Conservation (phyloP, 2,329 filamentous ascomycete genomes). For the Arthrobotrys sphaeroides region DNA sequence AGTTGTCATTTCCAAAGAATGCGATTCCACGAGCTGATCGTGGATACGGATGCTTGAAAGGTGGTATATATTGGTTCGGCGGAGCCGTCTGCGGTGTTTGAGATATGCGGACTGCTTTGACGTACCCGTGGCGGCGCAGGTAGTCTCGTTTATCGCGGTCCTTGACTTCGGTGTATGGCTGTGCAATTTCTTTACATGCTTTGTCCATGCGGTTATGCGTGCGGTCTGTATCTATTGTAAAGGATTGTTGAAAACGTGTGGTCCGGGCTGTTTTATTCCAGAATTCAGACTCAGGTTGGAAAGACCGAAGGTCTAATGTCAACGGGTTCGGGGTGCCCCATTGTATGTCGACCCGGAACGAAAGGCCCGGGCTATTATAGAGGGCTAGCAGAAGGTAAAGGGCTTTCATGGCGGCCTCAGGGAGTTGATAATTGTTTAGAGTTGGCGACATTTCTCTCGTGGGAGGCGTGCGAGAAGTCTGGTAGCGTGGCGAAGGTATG, state of each 20-base stretch:
- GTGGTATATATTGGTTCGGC: slow-evolving; percentile 7
- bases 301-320: slow-evolving; percentile 40
- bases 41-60: slow-evolving; percentile 34
- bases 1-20: slow-evolving; percentile 41
- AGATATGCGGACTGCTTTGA: slow-evolving; percentile 50
- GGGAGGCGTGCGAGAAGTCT: neutral
- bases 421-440: neutral
- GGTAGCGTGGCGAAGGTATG: slow-evolving; percentile 23
- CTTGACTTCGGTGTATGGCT: slow-evolving; percentile 36
- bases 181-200: slow-evolving; percentile 39
- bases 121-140: slow-evolving; percentile 17
- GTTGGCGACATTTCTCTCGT: neutral
- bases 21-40: slow-evolving; percentile 43
- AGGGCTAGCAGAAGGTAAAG: neutral
- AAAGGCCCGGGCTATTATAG: neutral
- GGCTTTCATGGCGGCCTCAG: slow-evolving; percentile 19
- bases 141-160: slow-evolving; percentile 37
- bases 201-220: slow-evolving; percentile 48
- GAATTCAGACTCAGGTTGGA: slow-evolving; percentile 40
- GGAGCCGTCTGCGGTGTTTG: slow-evolving; percentile 32
- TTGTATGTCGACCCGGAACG: slow-evolving; percentile 41
- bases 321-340: slow-evolving; percentile 43
- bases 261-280: slow-evolving; percentile 32
- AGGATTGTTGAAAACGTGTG: slow-evolving; percentile 33
- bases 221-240: slow-evolving; percentile 29